Base-by-base conservation (phyloP, 495 filamentous ascomycete genomes). In the Astrothelium subdiscretum region DNA sequence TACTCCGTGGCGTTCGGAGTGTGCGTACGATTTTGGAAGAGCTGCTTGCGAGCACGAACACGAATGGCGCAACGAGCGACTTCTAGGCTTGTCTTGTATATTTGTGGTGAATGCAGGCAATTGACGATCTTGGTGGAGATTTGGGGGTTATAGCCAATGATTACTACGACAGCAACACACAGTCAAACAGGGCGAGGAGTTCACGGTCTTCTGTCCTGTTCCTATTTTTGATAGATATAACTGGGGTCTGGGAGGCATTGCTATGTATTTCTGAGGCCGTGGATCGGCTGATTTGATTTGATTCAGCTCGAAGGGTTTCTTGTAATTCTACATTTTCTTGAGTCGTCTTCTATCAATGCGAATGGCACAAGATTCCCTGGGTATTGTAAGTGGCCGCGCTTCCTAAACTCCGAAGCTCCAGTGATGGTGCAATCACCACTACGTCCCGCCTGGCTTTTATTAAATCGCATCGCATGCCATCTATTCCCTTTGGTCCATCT, bases 1-100 rank as follows among this genome's bases (percentile, higher is more conserved):
- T 81, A 12, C 75, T 97, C 31, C 75, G 75, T 26, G 94, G 94
- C 0, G 80, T 98, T 62, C 79, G 85, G 69, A 95, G 81, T 71
- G 73, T 91, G 10, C 78, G 81, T 60, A 82, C 83, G 66, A 83
- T 95, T 27, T 83, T 97, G 65, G 67, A 69, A 38, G 22, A 58
- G 31, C 57, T 69, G 24, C 62, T 69, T 31, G 32, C 64, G n/a
- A 48, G 43, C n/a, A 15, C 43, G 13, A 48, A 48, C n/a, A 48
- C 43, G n/a, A 48, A 48, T 48, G 43, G 43, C 5, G 12, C n/a
- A 5, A 48, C 43, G 43, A 48, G 43, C 43, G 43, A 48, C n/a
- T n/a, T 48, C 5, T 48, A 22, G n/a, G 20, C 20, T 20, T 48
- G 43, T 48, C 5, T 38, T 38, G 15, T 38, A 38, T 38, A 6